Evolutionary conservation across 2,329 filamentous ascomycete species (phyloP).

Genomic region (Fusarium pseudonygamai): DNA sequence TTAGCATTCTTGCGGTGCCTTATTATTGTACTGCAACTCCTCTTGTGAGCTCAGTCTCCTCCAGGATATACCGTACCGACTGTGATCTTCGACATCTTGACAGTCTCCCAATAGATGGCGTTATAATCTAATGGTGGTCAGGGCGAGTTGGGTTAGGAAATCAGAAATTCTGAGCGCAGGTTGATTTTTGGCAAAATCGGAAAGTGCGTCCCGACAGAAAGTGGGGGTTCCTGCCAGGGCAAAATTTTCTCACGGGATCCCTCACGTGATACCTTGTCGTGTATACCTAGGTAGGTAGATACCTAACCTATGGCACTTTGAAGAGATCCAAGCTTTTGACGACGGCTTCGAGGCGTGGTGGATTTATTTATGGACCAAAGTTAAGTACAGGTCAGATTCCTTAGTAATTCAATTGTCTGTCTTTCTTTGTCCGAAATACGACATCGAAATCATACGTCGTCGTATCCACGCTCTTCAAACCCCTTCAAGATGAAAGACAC

Average conservation of each 20-base stretch:
- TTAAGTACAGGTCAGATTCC: neutral
- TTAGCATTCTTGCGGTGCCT: slow-evolving; percentile 49
- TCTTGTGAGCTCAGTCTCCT: neutral
- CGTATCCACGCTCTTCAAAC: neutral
- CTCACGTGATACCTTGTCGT: slow-evolving; percentile 42
- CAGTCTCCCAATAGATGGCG: slow-evolving; percentile 85
- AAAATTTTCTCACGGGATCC: slow-evolving; percentile 48
- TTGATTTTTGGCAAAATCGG: slow-evolving; percentile 31
- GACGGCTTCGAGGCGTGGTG: slow-evolving; percentile 12
- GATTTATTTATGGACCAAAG: neutral
- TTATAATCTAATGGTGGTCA: slow-evolving; percentile 75
- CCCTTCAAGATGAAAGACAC: slow-evolving; percentile 37
- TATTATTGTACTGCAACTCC: neutral
- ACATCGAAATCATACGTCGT: neutral
- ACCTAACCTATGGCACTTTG: slow-evolving; percentile 15
- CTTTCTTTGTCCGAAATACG: neutral
- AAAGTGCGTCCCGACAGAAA: slow-evolving; percentile 11
- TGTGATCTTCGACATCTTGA: slow-evolving; percentile 89
- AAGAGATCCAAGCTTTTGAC: slow-evolving; percentile 3
- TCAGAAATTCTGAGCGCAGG: slow-evolving; percentile 16
- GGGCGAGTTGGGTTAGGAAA: slow-evolving; percentile 45
- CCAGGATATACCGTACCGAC: slow-evolving; percentile 60
- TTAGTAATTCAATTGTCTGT: neutral
- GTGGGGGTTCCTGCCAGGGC: slow-evolving; percentile 46
- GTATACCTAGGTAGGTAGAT: neutral